These are phyloP conservation scores for Cutaneotrichosporon cavernicola DNA, from an alignment of 1,284 basidiomycete genomes.

Conservation along the genomic window DNA sequence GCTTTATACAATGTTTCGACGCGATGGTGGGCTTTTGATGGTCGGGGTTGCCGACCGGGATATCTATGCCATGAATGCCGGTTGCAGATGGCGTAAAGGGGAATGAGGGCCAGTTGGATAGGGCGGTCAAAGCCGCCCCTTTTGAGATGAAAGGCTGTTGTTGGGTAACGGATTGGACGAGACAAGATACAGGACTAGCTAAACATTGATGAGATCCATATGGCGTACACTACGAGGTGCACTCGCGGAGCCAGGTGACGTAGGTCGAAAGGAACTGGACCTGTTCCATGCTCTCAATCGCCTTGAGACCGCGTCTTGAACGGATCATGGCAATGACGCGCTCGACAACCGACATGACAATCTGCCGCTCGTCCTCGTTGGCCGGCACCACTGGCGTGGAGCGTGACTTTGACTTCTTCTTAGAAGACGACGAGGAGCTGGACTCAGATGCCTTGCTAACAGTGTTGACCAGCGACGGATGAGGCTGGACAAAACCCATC, in stretches of 20 bases:
- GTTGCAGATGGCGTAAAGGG: slow-evolving; percentile 9
- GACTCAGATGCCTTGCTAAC: slow-evolving; percentile 5
- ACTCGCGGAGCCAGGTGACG: slow-evolving; percentile 63
- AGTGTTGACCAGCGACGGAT: slow-evolving; percentile 38
- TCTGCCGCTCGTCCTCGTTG: slow-evolving; percentile 56
- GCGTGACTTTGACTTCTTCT: slow-evolving; percentile 15
- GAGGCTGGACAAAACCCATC: slow-evolving; percentile 67
- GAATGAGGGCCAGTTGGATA: neutral
- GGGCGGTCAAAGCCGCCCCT: neutral
- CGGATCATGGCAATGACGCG: slow-evolving; percentile 71
- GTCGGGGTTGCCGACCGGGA: neutral
- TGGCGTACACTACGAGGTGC: slow-evolving; percentile 3
- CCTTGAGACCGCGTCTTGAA: slow-evolving; percentile 73
- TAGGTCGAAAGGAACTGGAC: slow-evolving; percentile 79
- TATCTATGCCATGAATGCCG: slow-evolving; percentile 10
- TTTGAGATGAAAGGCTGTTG: neutral
- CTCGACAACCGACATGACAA: slow-evolving; percentile 62
- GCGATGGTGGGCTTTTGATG: neutral
- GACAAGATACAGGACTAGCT: slow-evolving; percentile 7
- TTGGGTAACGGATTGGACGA: neutral
- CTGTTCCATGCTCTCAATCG: slow-evolving; percentile 88
- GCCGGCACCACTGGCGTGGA: slow-evolving; percentile 5
- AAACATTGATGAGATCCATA: neutral
- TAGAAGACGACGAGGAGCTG: neutral
- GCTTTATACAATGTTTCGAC: neutral